Evolutionary conservation across 2,329 filamentous ascomycete species (phyloP).

Genomic region (Fusarium sp.): DNA sequence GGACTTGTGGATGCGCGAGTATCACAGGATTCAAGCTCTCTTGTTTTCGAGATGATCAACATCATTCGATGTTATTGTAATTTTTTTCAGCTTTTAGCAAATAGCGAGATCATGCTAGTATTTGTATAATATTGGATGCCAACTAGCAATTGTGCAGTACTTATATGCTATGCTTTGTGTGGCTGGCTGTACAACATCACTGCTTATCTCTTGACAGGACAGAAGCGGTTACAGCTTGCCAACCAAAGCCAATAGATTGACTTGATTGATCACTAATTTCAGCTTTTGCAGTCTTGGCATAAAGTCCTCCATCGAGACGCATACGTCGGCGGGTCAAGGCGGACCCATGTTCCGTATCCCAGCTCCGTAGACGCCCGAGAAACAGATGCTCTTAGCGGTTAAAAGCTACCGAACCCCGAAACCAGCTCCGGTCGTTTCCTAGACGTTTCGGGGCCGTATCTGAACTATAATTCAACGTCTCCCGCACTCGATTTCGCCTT

Average conservation of each 20-base stretch:
- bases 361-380: slow-evolving; percentile 41
- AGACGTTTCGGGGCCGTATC: slow-evolving; percentile 19
- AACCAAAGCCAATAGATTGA: slow-evolving; percentile 31
- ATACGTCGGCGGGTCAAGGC: background rate
- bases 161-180: background rate
- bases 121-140: slow-evolving; percentile 1
- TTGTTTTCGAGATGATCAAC: background rate
- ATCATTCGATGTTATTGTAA: slow-evolving; percentile 13
- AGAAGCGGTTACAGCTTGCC: background rate
- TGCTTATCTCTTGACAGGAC: slow-evolving; percentile 6
- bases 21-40: background rate
- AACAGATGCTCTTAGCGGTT: slow-evolving; percentile 13
- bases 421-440: slow-evolving; percentile 28
- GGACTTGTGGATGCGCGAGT: background rate
- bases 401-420: slow-evolving; percentile 16
- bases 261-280: slow-evolving; percentile 4
- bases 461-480: slow-evolving; percentile 38
- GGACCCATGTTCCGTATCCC: slow-evolving; percentile 1
- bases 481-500: slow-evolving; percentile 18
- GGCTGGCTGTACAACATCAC: slow-evolving; percentile 10
- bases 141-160: background rate
- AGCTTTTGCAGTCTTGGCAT: slow-evolving; percentile 8
- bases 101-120: background rate
- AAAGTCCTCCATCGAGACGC: slow-evolving; percentile 8
- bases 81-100: background rate